Conservation (phyloP, 2,329 filamentous ascomycete species). For the Sporothrix dimorphospora region DNA sequence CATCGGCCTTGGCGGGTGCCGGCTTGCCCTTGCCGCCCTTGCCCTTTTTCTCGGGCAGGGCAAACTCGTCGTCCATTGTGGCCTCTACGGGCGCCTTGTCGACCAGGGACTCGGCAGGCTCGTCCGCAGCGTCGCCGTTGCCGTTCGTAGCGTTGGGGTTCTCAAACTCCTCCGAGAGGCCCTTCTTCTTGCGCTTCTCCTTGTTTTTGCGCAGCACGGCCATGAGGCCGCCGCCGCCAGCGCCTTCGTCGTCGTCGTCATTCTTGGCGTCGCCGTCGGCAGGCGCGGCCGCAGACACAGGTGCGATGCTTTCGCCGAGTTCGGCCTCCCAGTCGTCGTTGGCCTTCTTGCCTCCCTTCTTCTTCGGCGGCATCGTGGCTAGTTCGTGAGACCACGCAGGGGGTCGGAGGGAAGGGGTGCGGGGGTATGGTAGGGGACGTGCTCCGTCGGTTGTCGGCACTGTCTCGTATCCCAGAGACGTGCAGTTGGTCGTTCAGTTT, state of each 20-base stretch:
- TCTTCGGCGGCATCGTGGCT: slow-evolving; percentile 74
- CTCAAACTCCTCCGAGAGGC: slow-evolving; percentile 70
- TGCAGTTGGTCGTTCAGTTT: neutral
- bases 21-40: slow-evolving; percentile 59
- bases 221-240: slow-evolving; percentile 70
- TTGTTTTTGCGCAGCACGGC: slow-evolving; percentile 80
- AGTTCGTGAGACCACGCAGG: slow-evolving; percentile 24
- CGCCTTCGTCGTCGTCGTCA: slow-evolving; percentile 54
- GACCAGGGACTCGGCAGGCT: slow-evolving; percentile 53
- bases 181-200: slow-evolving; percentile 90
- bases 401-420: neutral
- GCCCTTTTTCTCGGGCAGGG: slow-evolving; percentile 74
- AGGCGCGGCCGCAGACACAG: slow-evolving; percentile 58
- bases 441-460: slow-evolving; percentile 3
- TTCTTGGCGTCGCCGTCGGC: slow-evolving; percentile 51
- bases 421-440: neutral
- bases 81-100: slow-evolving; percentile 80
- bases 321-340: slow-evolving; percentile 95
- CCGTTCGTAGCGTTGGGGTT: slow-evolving; percentile 65
- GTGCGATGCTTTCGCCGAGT: slow-evolving; percentile 75
- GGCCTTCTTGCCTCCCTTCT: slow-evolving; percentile 88
- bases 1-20: slow-evolving; percentile 53
- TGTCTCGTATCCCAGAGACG: neutral
- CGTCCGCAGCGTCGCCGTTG: slow-evolving; percentile 39
- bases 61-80: slow-evolving; percentile 82